These are phyloP conservation scores for Zygotorulaspora sp. DNA, from an alignment of 805 yeast genomes.

Conservation along the genomic window DNA sequence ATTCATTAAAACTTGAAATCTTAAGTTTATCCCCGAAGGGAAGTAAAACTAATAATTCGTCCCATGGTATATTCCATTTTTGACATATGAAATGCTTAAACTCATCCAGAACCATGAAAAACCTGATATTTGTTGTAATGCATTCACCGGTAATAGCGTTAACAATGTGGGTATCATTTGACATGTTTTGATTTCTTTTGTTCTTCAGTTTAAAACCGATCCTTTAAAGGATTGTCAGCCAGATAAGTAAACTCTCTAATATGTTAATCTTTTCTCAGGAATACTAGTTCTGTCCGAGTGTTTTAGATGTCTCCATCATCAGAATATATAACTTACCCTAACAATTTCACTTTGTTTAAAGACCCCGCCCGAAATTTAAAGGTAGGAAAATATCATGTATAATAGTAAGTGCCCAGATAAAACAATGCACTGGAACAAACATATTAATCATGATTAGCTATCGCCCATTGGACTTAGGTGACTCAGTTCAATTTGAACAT, in stretches of 20 bases:
- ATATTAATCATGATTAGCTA: constrained; percentile 17
- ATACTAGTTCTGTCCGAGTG: too few relatives aligned
- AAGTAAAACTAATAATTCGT: constrained; percentile 49
- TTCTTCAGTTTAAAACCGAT: too few relatives aligned
- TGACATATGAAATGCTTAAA: constrained; percentile 40
- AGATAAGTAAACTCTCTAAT: too few relatives aligned
- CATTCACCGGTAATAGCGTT: constrained; percentile 45
- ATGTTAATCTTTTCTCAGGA: too few relatives aligned
- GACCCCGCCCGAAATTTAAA: too few relatives aligned
- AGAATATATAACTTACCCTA: too few relatives aligned
- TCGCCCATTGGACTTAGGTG: constrained; percentile 26
- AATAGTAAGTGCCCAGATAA: too few relatives aligned
- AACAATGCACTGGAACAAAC: not conserved
- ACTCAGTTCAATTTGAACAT: constrained; percentile 40
- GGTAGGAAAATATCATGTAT: too few relatives aligned
- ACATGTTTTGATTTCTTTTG: constrained; percentile 5
- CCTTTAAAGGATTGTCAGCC: too few relatives aligned
- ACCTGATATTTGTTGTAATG: constrained; percentile 36
- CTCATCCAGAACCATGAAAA: constrained; percentile 41
- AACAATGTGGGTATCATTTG: constrained; percentile 18
- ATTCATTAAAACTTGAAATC: constrained; percentile 36
- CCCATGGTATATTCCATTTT: constrained; percentile 40
- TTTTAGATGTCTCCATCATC: too few relatives aligned
- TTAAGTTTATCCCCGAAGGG: constrained; percentile 63
- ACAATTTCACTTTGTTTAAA: too few relatives aligned